These are phyloP conservation scores for Fraxinus excelsior DNA, from an alignment of 257 asterid genomes.

Conservation along the genomic window DNA sequence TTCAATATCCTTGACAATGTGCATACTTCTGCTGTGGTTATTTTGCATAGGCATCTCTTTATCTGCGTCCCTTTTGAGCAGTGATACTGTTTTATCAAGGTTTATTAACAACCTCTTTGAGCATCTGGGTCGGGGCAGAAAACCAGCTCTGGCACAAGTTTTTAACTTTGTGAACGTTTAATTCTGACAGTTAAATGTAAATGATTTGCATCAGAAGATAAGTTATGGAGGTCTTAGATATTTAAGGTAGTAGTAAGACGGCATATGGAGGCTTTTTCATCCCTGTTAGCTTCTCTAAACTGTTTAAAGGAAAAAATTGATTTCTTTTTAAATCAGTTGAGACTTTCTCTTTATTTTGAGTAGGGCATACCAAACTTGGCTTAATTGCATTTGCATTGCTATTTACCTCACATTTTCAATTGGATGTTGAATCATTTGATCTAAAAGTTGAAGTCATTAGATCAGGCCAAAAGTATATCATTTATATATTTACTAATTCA, in stretches of 20 bases:
- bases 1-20: too few relatives aligned
- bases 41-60: conserved; percentile 29
- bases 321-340: background rate
- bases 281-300: background rate
- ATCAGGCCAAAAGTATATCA: too few relatives aligned
- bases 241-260: background rate
- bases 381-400: background rate
- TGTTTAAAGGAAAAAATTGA: background rate
- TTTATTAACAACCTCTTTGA: background rate
- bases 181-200: conserved; percentile 8
- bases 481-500: too few relatives aligned
- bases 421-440: background rate
- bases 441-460: too few relatives aligned
- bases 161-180: conserved; percentile 4
- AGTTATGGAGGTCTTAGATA: background rate
- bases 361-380: background rate
- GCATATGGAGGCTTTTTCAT: conserved; percentile 3
- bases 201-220: conserved; percentile 12
- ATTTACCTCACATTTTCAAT: background rate
- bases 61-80: conserved; percentile 54
- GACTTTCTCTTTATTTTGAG: background rate
- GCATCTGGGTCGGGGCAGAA: background rate
- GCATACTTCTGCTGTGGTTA: conserved; percentile 56
- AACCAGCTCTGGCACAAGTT: background rate
- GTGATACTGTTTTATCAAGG: conserved; percentile 19